Evolutionary conservation across 371 early-diverging fungal species (phyloP), one percentile per base, ranked within the genome.

Genomic region (Mortierella sp.): DNA sequence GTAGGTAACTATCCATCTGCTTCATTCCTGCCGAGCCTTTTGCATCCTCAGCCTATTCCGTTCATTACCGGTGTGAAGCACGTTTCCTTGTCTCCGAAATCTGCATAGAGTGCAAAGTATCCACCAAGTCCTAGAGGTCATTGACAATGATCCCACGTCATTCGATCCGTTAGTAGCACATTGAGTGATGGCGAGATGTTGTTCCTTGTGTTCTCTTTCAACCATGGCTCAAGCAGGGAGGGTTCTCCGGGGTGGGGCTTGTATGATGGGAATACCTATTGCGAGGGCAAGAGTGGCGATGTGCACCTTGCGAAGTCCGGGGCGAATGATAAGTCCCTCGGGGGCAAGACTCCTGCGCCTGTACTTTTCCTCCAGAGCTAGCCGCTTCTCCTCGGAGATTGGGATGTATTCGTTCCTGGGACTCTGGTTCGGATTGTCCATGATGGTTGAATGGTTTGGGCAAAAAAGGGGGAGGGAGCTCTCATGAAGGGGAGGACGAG

Each of bases 311-410:
- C 77, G 69, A 5, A 76, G 43, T 4, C 55, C 65, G 22, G 77
- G 77, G 2, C 69, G 68, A 29, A 76, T 60, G 22, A 65, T 34
- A 37, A 76, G 64, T 13, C 69, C 21, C 22, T 68, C 77, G n/a
- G 77, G 77, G n/a, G 77, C 77, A 6, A 76, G 62, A 41, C 64
- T 76, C 48, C 77, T 52, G 46, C 77, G 77, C 52, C 48, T 76
- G 53, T 60, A 76, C 31, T 76, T 76, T 28, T 76, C 77, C 44
- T 76, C 77, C 14, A 76, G 77, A 37, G 49, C 54, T n/a, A 10
- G 56, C 31, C 77, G 45, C 31, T 54, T 53, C 51, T 76, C 69
- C n/a, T 76, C 77, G 2, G 74, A 46, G 43, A 73, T 39, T 29
- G 74, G 67, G 13, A 40, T 44, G 27, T 73, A 73, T 19, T 63